These are phyloP conservation scores for Septoria linicola DNA, from an alignment of 2,329 filamentous ascomycete species.

Conservation along the genomic window DNA sequence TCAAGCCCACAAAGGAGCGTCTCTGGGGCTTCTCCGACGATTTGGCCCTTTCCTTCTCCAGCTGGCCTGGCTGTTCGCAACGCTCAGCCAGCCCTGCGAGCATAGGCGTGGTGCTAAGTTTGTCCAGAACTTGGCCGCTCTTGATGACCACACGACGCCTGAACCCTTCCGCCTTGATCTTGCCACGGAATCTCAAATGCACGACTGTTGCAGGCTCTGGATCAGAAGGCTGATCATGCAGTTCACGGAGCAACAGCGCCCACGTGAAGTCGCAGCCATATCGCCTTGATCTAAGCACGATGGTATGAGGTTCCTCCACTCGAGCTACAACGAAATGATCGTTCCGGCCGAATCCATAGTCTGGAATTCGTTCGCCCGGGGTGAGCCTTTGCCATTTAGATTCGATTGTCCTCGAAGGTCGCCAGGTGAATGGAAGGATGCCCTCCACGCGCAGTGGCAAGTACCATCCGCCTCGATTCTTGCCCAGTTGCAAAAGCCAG, in stretches of 20 bases:
- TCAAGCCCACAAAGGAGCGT: constrained; percentile 6
- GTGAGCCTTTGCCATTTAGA: constrained; percentile 21
- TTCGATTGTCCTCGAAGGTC: constrained; percentile 20
- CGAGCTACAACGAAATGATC: constrained; percentile 26
- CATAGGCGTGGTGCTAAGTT: constrained; percentile 23
- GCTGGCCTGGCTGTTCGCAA: constrained; percentile 16
- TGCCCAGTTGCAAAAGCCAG: constrained; percentile 28
- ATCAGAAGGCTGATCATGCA: constrained; percentile 8
- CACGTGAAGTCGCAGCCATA: constrained; percentile 25
- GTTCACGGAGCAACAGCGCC: constrained; percentile 25
- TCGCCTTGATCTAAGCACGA: constrained; percentile 22
- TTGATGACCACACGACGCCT: constrained; percentile 20
- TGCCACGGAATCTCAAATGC: constrained; percentile 26
- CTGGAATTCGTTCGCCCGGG: constrained; percentile 23
- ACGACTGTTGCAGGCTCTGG: constrained; percentile 18
- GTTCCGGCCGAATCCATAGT: constrained; percentile 25
- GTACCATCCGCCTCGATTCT: constrained; percentile 29
- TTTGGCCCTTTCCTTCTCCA: constrained; percentile 4
- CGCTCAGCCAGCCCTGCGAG: constrained; percentile 25
- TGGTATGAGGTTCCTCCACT: constrained; percentile 13
- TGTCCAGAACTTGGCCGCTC: constrained; percentile 23
- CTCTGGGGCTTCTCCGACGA: constrained; percentile 6
- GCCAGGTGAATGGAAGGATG: constrained; percentile 20
- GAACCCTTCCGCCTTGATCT: constrained; percentile 24
- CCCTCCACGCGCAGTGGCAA: constrained; percentile 19